phyloP scores from a whole-genome alignment of 2,329 filamentous ascomycete genomes.

The Arthrobotrys megalospora region DNA sequence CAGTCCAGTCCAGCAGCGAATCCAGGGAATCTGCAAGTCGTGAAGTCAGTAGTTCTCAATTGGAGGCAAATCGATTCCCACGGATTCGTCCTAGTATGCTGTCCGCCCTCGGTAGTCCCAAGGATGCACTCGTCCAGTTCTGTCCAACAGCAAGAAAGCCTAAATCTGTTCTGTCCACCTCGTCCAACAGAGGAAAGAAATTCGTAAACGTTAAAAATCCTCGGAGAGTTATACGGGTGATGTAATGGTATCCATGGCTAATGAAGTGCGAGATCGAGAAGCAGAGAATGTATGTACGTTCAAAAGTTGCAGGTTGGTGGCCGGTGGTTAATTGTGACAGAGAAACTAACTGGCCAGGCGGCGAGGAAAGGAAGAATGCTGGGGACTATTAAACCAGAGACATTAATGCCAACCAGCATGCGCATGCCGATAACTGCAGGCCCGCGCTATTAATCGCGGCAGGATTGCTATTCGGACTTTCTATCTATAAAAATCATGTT shows the following conservation, averaged over 20 bases:
- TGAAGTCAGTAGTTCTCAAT: conserved; percentile 32
- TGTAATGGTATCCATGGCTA: conserved; percentile 4
- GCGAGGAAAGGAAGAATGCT: neutral
- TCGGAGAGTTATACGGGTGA: conserved; percentile 8
- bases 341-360: neutral
- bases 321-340: neutral
- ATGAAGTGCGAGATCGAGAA: neutral
- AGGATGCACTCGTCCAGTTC: conserved; percentile 52
- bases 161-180: conserved; percentile 36
- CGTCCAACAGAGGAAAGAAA: conserved; percentile 11
- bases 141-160: conserved; percentile 34
- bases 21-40: conserved; percentile 14
- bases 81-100: conserved; percentile 54
- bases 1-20: conserved; percentile 9
- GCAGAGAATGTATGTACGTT: neutral
- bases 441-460: conserved; percentile 25
- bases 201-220: conserved; percentile 21
- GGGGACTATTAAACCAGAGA: conserved; percentile 36
- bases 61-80: conserved; percentile 34
- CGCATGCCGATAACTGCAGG: conserved; percentile 33
- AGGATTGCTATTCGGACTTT: conserved; percentile 49
- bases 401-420: conserved; percentile 36
- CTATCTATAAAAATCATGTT: conserved; percentile 54
- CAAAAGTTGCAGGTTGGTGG: neutral
- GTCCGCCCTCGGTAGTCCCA: conserved; percentile 49